Base-by-base conservation (phyloP, 2,329 filamentous ascomycete genomes). In the Ilyonectria destructans region DNA sequence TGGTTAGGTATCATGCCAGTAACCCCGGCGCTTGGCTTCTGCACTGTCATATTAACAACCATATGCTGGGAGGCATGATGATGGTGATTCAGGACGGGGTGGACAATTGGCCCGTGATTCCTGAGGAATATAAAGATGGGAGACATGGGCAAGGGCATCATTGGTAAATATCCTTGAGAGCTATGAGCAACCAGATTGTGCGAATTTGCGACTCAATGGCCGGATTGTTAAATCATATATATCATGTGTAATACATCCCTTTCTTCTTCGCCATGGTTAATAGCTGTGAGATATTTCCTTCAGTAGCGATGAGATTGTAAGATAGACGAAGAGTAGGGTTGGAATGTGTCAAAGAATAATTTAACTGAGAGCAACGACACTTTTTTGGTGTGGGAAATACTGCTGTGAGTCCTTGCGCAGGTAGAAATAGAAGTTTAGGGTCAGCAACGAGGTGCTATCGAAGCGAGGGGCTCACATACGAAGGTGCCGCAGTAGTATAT, bases 21-120 rank as follows among this genome's bases (percentile, higher is more conserved):
- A 87, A 87, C 66, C 86, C 88, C 3, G 87, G 87, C 0, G 81
- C 86, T 0, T 89, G 86, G 82, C 70, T 89, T 29, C 71, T 90
- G 4, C 88, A 89, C 69, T 90, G 88, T 68, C 88, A 90, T 74
- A 85, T 89, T 35, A 81, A 85, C 73, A 84, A 83, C 31, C 88
- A 90, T 68, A 77, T 88, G 64, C 77, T 81, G 31, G 87, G 87
- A 3, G 88, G 88, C 2, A 90, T 90, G 88, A 80, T 81, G 31
- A 77, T 89, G 77, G 83, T 85, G 1, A 82, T 90, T 43, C 82
- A 84, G 67, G 85, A 87, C 55, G 85, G 83, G 0, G 62, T 85
- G 0, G 84, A 86, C 58, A 73, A 74, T 0, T 85, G 83, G 82
- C 85, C 84, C 0, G 66, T 60, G 6, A 75, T 85, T 21, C 85